Evolutionary conservation across 2,329 filamentous ascomycete species (phyloP).

Genomic region (Pezicula carpinea): DNA sequence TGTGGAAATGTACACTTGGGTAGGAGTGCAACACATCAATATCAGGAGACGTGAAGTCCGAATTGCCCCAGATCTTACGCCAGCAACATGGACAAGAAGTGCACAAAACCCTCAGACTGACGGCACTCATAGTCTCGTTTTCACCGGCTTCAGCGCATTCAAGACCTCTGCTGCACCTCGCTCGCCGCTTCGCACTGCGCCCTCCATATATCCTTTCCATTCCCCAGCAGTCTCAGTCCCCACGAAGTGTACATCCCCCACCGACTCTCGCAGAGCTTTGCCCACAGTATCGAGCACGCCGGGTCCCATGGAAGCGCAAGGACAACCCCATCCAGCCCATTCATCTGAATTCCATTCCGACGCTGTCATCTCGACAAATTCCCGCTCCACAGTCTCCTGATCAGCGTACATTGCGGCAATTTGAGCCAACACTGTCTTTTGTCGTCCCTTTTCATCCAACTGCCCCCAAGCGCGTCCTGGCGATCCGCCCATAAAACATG

Average conservation of each 20-base stretch:
- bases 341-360: not conserved
- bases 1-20: too few relatives aligned
- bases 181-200: conserved; percentile 45
- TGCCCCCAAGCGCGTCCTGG: conserved; percentile 30
- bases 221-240: conserved; percentile 48
- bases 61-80: too few relatives aligned
- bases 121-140: not conserved
- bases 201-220: conserved; percentile 58
- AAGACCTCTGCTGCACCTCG: conserved; percentile 43
- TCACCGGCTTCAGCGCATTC: not conserved
- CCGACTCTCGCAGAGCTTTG: conserved; percentile 30
- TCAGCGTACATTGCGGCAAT: conserved; percentile 1
- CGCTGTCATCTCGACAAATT: not conserved
- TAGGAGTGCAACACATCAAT: too few relatives aligned
- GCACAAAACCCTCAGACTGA: not conserved
- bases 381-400: not conserved
- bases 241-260: conserved; percentile 44
- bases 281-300: conserved; percentile 33
- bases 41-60: too few relatives aligned
- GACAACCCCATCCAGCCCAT: conserved; percentile 31
- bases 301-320: conserved; percentile 32
- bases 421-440: conserved; percentile 12
- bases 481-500: conserved; percentile 36
- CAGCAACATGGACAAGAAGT: too few relatives aligned
- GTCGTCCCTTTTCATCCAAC: conserved; percentile 15